Conservation (phyloP, 345 rosid genomes). For the Camelina laxa region DNA sequence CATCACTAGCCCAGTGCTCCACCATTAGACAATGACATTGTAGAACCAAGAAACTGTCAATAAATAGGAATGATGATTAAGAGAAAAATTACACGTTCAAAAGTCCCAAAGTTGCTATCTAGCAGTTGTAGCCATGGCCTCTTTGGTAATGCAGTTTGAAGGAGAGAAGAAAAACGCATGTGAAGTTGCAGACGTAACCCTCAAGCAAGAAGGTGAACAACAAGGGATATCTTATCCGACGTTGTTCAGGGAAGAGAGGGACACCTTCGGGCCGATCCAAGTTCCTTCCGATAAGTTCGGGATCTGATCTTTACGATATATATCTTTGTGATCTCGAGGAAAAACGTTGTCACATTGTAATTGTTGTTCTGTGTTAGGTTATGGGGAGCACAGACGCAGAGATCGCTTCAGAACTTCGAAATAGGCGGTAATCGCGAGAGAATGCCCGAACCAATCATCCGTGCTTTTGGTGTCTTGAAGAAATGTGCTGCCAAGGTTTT, state of each 20-base stretch:
- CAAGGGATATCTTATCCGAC: conserved; percentile 55
- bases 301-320: neutral
- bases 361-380: conserved; percentile 49
- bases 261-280: conserved; percentile 85
- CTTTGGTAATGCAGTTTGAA: conserved; percentile 63
- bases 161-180: conserved; percentile 44
- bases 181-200: conserved; percentile 37
- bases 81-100: neutral
- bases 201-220: conserved; percentile 55
- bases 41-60: neutral
- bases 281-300: conserved; percentile 81
- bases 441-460: conserved; percentile 91
- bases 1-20: conserved; percentile 5
- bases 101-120: neutral
- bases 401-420: conserved; percentile 89
- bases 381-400: conserved; percentile 98
- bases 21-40: conserved; percentile 13
- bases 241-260: conserved; percentile 81
- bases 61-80: neutral
- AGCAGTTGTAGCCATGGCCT: conserved; percentile 76
- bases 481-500: conserved; percentile 92
- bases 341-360: neutral
- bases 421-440: conserved; percentile 89
- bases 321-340: neutral
- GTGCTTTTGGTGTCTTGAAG: conserved; percentile 89